phyloP scores from a whole-genome alignment of 2,329 filamentous ascomycete species.

The Cladophialophora bantiana region DNA sequence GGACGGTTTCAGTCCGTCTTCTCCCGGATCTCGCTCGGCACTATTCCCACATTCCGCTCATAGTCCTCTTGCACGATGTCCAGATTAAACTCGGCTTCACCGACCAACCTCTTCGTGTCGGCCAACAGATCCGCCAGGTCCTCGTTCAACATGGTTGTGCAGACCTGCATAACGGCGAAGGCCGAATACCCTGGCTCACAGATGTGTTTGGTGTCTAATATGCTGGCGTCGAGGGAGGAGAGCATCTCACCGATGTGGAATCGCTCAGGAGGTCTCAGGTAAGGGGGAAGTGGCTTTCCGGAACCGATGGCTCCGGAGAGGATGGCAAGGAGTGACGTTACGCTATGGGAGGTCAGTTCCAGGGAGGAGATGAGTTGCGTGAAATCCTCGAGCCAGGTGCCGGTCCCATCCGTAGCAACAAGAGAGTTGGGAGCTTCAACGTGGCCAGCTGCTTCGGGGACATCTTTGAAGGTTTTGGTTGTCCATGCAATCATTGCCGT shows the following conservation, averaged over 20 bases:
- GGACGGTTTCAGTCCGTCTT: slow-evolving; percentile 18
- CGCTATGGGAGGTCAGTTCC: slow-evolving; percentile 70
- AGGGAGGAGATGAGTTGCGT: slow-evolving; percentile 65
- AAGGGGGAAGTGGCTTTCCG: slow-evolving; percentile 73
- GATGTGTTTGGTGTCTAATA: slow-evolving; percentile 70
- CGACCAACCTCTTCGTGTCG: slow-evolving; percentile 70
- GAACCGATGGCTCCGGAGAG: slow-evolving; percentile 72
- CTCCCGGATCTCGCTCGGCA: slow-evolving; percentile 9
- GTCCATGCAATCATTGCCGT: slow-evolving; percentile 71
- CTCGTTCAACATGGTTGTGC: slow-evolving; percentile 71
- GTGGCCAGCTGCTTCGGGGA: slow-evolving; percentile 15
- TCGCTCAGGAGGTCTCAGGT: slow-evolving; percentile 68
- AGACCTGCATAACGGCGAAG: slow-evolving; percentile 77
- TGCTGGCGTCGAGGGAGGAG: slow-evolving; percentile 64
- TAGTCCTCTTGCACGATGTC: slow-evolving; percentile 45
- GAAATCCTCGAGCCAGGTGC: slow-evolving; percentile 67
- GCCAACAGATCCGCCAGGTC: slow-evolving; percentile 70
- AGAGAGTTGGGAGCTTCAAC: slow-evolving; percentile 26
- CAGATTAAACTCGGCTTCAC: slow-evolving; percentile 77
- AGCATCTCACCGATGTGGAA: slow-evolving; percentile 67
- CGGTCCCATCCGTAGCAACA: slow-evolving; percentile 18
- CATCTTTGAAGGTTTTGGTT: slow-evolving; percentile 59
- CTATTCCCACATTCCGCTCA: slow-evolving; percentile 26
- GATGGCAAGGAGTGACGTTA: slow-evolving; percentile 72
- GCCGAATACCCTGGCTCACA: slow-evolving; percentile 75